Evolutionary conservation across 164 flowering plant species (phyloP), one percentile per base, ranked within the genome.

Genomic region (Berberis vulgaris): DNA sequence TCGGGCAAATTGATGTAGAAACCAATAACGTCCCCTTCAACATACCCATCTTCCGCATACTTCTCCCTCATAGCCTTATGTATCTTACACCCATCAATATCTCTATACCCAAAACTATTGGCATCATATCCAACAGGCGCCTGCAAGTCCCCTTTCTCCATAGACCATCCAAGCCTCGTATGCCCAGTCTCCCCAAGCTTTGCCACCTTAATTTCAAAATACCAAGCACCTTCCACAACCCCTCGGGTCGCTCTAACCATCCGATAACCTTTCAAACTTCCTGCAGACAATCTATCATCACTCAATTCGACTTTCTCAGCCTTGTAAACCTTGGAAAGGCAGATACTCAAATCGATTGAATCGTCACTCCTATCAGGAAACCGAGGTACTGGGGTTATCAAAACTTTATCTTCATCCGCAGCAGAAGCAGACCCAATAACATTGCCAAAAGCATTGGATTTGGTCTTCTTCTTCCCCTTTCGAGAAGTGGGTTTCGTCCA

Each of bases 221-320:
- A 95, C 97, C 99, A 95, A 0, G 92, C 87, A 0, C 99, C 99
- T 49, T 89, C 96, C 3, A 60, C 65, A 8, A 94, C 91, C 67
- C 99, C 99, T 71, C 99, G 70, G 1, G 99, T 94, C 0, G 96
- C 93, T 69, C 97, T 84, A 41, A 91, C 97, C 97, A 94, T 94
- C 52, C 97, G 79, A 61, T 94, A 91, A 47, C 99, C 99, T 55
- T 94, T 94, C 0, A 78, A 72, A 61, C 97, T 91, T 56, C 89
- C 85, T 0, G 96, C 96, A 59, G 72, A 74, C 73, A 94, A 54
- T 38, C 97, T 69, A 66, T 94, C 97, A 41, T 91, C 97, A 45
- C 92, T 78, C 56, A 94, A 26, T 63, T 94, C 99, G 40, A 94
- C 96, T 66, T 89, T 89, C 80, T 94, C 99, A 0, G 99, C 97